Conservation (phyloP, 768 basidiomycete genomes). For the Suillus placidus region DNA sequence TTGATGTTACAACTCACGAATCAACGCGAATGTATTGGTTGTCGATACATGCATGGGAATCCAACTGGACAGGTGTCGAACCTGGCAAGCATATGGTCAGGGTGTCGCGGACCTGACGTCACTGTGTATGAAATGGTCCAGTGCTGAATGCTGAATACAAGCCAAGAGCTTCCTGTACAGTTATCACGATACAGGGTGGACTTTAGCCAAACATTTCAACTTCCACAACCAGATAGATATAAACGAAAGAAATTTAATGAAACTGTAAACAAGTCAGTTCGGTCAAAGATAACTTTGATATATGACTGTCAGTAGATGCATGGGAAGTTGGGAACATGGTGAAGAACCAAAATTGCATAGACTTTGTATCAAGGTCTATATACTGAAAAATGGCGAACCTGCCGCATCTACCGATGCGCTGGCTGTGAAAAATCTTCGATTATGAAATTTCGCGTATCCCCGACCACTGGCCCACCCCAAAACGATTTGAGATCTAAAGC, state of each 20-base stretch:
- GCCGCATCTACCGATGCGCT: constrained; percentile 24
- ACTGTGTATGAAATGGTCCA: not conserved
- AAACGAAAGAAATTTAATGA: not conserved
- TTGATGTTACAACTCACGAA: not conserved
- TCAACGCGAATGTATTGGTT: not conserved
- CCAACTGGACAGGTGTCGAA: constrained; percentile 1
- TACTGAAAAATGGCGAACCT: not conserved
- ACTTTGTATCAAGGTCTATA: constrained; percentile 1
- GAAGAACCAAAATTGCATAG: not conserved
- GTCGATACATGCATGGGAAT: not conserved
- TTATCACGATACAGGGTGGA: not conserved
- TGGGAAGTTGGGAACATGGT: not conserved
- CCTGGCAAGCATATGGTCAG: not conserved
- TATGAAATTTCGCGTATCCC: constrained; percentile 30
- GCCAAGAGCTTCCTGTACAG: not conserved
- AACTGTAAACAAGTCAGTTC: constrained; percentile 7
- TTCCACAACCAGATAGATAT: constrained; percentile 1
- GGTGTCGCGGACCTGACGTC: not conserved
- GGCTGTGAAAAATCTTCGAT: constrained; percentile 35
- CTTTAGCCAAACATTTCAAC: not conserved
- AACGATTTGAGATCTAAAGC: constrained; percentile 27
- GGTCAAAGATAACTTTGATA: not conserved
- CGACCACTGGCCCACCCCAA: constrained; percentile 23
- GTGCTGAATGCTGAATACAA: not conserved
- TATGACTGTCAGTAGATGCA: not conserved